Evolutionary conservation across 495 filamentous ascomycete genomes (phyloP), one percentile per base, ranked within the genome.

Genomic region (Collariella sp.): DNA sequence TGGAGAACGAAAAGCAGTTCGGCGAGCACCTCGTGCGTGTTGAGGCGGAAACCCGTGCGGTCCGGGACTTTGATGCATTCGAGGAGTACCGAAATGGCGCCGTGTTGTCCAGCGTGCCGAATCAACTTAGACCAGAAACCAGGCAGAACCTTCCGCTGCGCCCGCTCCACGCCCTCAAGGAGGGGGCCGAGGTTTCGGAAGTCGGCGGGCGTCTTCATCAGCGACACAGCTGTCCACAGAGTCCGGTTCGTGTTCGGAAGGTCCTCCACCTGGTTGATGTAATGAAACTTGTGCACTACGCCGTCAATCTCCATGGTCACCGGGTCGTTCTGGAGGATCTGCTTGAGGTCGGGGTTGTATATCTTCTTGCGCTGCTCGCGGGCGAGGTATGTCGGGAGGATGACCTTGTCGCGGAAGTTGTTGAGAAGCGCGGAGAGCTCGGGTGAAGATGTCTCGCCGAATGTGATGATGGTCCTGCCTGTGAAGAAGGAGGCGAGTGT

Each of bases 351-450:
- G 29, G 62, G 39, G 23, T 71, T 70, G 72, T 74, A 80, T 50
- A 87, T 70, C 43, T 77, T 74, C 45, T 73, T 74, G 58, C 72
- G 73, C 59, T 87, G 83, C 2, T 69, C 70, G 12, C 54, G 46
- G n/a, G 70, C 60, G 3, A 91, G 79, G 59, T 81, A 80, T 7
- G 69, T 59, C 1, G 85, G 83, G 13, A 89, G 75, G 67, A 91
- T 81, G 62, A 85, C 69, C 43, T 83, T 74, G 53, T 77, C 60
- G 54, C 83, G 82, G 67, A 86, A 77, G n/a, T 60, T 71, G 50
- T 65, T 54, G 53, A 85, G 76, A 15, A 67, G 34, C 23, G 63
- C 38, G 50, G 72, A 57, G 39, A 77, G 69, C 20, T 69, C 60
- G n/a, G 64, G 50, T 7, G 62, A 62, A 5, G 66, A 71, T 10